Evolutionary conservation across 257 asterid genomes (phyloP), one percentile per base, ranked within the genome.

Genomic region (Solanum sejunctum): DNA sequence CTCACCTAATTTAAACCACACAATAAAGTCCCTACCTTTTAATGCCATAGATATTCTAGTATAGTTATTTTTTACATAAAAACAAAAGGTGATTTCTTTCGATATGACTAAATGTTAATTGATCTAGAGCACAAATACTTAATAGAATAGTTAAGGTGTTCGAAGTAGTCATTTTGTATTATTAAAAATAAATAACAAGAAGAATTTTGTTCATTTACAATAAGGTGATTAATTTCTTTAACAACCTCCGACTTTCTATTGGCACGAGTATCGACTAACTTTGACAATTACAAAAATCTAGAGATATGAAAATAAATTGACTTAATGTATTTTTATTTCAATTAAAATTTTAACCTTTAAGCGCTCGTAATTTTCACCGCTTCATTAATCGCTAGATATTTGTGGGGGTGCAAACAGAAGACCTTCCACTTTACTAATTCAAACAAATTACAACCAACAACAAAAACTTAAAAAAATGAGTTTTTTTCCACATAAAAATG

Each of bases 261-360:
- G 11, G 0, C 28, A 58, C 11, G 20, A 8, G 2, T 18, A 58
- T 10, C 1, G 28, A 58, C 6, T 20, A 58, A 58, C 28, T 18
- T 5, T 18, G 11, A 18, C 11, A 56, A 56, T 20, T 58, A 58
- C 3, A 10, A n/a, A 58, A 13, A 58, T 58, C 16, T 10, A n/a
- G 67, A 60, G 8, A 10, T 60, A n/a, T 60, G 15, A 10, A 60
- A n/a, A 60, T 28, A 60, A n/a, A n/a, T 9, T 60, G 13, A 60
- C 15, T 60, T 10, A 58, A 58, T 28, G 5, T n/a, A 10, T 58
- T 58, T 9, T 58, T 60, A 1, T 61, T 11, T 61, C 9, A 0
- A 21, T 3, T 21, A 0, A 61, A 61, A 61, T 61, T 61, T 61
- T 21, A 61, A 61, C 1, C 0, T 0, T 0, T 0, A 61, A 0